phyloP scores from a whole-genome alignment of 2,329 filamentous ascomycete genomes.

The Verticillium klebahnii region DNA sequence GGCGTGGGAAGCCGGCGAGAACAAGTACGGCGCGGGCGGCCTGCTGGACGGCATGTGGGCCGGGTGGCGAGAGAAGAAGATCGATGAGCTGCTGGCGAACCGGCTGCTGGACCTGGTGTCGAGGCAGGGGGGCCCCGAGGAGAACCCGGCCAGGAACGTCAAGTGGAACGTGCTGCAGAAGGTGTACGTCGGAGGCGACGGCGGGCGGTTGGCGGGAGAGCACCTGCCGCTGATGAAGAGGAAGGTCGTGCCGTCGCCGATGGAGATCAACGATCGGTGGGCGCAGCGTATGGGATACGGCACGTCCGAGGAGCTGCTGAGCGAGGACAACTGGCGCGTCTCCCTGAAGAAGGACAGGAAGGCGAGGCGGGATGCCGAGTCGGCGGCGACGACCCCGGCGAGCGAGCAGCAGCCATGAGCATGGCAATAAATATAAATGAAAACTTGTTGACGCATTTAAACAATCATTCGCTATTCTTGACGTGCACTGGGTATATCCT shows the following conservation, averaged over 20 bases:
- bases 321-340: constrained; percentile 10
- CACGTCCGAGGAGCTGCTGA: constrained; percentile 43
- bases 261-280: constrained; percentile 56
- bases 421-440: background rate
- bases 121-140: constrained; percentile 24
- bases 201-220: constrained; percentile 42
- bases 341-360: constrained; percentile 5
- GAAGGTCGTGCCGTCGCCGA: constrained; percentile 40
- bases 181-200: constrained; percentile 53
- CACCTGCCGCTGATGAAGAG: constrained; percentile 54
- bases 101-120: constrained; percentile 63
- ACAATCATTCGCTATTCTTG: background rate
- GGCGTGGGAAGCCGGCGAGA: constrained; percentile 71
- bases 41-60: constrained; percentile 76
- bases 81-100: constrained; percentile 81
- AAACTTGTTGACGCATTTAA: background rate
- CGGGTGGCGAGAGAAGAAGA: constrained; percentile 77
- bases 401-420: background rate
- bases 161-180: constrained; percentile 19
- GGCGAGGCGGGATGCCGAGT: background rate
- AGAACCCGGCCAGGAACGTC: constrained; percentile 14
- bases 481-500: background rate
- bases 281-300: constrained; percentile 57
- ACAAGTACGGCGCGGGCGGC: constrained; percentile 60
- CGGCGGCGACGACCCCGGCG: background rate